phyloP scores from a whole-genome alignment of 129 eudicot genomes.

The Ambrosia trifida region DNA sequence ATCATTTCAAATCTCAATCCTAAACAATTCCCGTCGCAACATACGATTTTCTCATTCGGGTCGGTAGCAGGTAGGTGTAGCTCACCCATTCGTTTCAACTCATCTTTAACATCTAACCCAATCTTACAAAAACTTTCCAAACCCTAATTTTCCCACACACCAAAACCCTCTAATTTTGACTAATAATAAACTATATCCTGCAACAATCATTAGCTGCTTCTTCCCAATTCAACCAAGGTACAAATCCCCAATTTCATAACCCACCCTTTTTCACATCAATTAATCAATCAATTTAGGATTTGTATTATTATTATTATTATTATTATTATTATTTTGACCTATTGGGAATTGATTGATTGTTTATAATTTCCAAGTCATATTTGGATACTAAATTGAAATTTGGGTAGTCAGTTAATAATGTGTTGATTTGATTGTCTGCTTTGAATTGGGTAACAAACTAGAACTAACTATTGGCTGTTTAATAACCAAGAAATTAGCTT shows the following conservation, averaged over 20 bases:
- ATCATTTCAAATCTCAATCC: too few relatives aligned
- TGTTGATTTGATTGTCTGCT: neutral
- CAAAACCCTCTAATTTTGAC: neutral
- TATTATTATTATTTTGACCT: neutral
- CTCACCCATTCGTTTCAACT: neutral
- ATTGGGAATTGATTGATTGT: neutral
- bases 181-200: conserved; percentile 16
- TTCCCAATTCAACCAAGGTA: conserved; percentile 20
- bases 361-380: neutral
- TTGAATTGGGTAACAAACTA: neutral
- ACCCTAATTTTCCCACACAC: conserved; percentile 33
- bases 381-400: conserved; percentile 7
- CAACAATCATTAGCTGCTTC: conserved; percentile 20
- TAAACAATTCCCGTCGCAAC: too few relatives aligned
- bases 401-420: neutral
- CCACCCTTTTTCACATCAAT: neutral
- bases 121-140: conserved; percentile 10
- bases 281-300: conserved; percentile 21
- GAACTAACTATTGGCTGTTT: neutral
- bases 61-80: neutral
- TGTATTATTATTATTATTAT: too few relatives aligned
- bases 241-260: conserved; percentile 23
- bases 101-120: neutral
- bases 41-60: too few relatives aligned
- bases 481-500: neutral